Evolutionary conservation across 805 yeast genomes (phyloP), one percentile per base, ranked within the genome.

Genomic region (Peterozyma toletana): DNA sequence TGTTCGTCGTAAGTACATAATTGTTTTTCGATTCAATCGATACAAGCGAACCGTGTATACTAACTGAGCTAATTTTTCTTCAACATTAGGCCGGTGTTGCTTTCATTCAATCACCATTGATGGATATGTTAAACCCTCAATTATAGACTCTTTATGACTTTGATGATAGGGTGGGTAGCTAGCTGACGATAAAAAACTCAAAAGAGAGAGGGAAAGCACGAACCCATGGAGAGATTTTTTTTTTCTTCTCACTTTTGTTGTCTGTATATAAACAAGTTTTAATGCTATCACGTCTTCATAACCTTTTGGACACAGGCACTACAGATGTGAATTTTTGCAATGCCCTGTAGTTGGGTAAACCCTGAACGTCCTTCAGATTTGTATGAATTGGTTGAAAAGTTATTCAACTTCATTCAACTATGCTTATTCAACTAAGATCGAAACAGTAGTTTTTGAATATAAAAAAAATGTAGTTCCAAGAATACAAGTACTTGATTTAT

Each of bases 121-220:
- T 83, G 86, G 91, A 84, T 46, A 76, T 82, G 77, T 66, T 85
- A 67, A 89, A 83, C 55, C 93, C 93, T 42, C 91, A 84, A 53
- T 53, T 64, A 31, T 31, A 31, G 15, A 31, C 9, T 31, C 3
- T 5, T 31, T 5, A 9, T 13, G 9, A 31, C 4, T 31, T 5
- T 31, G 15, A 31, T 13, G 15, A 5, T 9, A 31, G 34, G 4
- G 13, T 31, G 34, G 13, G 13, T 13, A 31, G 15, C 9, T 31
- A 31, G 13, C 5, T n/a, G n/a, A n/a, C n/a, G 9, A 13, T 31
- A 9, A 3, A 5, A 31, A 13, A 13, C 5, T 31, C 15, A 9
- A 31, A 13, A 13, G 15, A 11, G 13, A 31, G 15, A 9, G 9
- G 15, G 13, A 31, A 31, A 31, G 9, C 15, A 13, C 34, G 5